These are phyloP conservation scores for Botrytis cinerea DNA, from an alignment of 2,329 filamentous ascomycete species.

Conservation along the genomic window DNA sequence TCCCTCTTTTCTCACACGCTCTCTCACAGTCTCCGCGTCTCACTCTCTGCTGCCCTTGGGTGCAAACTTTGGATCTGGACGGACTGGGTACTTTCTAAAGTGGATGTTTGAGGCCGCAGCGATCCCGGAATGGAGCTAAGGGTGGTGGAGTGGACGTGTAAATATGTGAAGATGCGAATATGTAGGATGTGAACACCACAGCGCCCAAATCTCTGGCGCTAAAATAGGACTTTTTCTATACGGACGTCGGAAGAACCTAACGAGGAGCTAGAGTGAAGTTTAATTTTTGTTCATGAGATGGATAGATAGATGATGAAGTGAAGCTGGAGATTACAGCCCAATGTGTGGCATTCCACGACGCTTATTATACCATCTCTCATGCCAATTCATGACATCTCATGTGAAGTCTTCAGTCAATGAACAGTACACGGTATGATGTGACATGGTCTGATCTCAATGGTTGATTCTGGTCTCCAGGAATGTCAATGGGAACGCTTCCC, in stretches of 20 bases:
- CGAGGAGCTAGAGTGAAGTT: background rate
- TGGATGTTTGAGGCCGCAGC: slow-evolving; percentile 15
- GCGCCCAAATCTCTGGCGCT: background rate
- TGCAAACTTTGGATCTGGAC: background rate
- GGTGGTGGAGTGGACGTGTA: background rate
- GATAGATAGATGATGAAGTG: background rate
- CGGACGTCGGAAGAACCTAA: slow-evolving; percentile 1
- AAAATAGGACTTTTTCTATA: background rate
- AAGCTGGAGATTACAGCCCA: background rate
- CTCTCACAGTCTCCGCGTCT: background rate
- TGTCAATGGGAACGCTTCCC: background rate
- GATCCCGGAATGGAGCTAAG: slow-evolving; percentile 6
- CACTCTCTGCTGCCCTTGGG: background rate
- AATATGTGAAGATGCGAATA: background rate
- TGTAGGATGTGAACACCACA: background rate
- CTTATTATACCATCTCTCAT: background rate
- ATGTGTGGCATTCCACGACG: background rate
- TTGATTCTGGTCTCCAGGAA: background rate
- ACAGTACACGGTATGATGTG: background rate
- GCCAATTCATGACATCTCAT: too few species aligned
- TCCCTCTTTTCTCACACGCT: background rate
- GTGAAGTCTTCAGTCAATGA: background rate
- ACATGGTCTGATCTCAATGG: background rate
- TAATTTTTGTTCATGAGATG: background rate
- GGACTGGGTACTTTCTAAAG: background rate